These are phyloP conservation scores for Nakaseomyces kungkrabaensis DNA, from an alignment of 1,139 yeast species.

Conservation along the genomic window DNA sequence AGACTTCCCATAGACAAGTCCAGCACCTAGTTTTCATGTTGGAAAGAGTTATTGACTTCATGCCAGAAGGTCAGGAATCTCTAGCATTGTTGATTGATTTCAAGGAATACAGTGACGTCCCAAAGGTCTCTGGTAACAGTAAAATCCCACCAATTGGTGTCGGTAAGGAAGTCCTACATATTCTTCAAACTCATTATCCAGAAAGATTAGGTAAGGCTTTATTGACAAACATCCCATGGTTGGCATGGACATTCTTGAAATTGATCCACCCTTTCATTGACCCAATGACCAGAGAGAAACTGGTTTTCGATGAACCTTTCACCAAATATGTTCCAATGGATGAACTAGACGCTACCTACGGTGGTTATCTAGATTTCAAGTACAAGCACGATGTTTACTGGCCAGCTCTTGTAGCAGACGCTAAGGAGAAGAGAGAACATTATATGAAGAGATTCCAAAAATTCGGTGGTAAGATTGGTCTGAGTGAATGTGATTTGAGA, in stretches of 20 bases:
- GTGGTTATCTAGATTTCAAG: conserved; percentile 74
- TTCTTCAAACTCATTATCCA: conserved; percentile 87
- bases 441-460: conserved; percentile 54
- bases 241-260: conserved; percentile 83
- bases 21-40: conserved; percentile 87
- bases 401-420: conserved; percentile 56
- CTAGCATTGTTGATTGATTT: conserved; percentile 84
- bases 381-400: conserved; percentile 75
- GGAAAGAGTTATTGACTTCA: conserved; percentile 80
- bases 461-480: conserved; percentile 65
- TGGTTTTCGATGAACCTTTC: conserved; percentile 84
- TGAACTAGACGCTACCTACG: conserved; percentile 76
- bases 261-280: conserved; percentile 90
- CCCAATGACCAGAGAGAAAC: conserved; percentile 85
- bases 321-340: conserved; percentile 67
- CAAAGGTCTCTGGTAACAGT: conserved; percentile 39
- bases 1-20: conserved; percentile 76
- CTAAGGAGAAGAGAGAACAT: conserved; percentile 43
- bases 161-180: conserved; percentile 64
- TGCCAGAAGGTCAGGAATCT: conserved; percentile 95
- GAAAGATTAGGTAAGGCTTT: conserved; percentile 89
- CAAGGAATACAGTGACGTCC: conserved; percentile 51
- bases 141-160: conserved; percentile 78
- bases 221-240: conserved; percentile 84
- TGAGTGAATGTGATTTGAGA: conserved; percentile 74